These are phyloP conservation scores for Clonostachys rosea DNA, from an alignment of 2,329 filamentous ascomycete species.

Conservation along the genomic window DNA sequence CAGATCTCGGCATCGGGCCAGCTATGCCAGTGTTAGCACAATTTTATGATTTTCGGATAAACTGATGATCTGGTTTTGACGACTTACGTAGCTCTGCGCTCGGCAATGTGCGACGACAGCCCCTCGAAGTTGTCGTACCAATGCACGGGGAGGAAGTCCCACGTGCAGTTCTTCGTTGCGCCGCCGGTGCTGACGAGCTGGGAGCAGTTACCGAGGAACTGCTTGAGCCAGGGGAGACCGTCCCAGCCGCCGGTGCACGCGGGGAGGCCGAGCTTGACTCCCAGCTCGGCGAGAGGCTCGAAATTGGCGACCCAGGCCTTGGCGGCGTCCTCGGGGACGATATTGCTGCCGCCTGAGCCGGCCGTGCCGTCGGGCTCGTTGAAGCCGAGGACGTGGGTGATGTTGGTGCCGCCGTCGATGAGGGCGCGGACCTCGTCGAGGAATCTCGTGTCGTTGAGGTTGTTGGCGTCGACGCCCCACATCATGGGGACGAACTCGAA, in stretches of 20 bases:
- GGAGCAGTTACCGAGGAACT: constrained; percentile 62
- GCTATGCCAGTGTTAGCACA: constrained; percentile 18
- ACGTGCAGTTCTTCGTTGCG: constrained; percentile 46
- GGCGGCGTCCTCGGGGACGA: constrained; percentile 58
- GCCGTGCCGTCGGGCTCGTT: constrained; percentile 69
- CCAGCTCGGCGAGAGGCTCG: constrained; percentile 59
- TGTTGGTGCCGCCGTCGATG: constrained; percentile 48
- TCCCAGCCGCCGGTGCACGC: constrained; percentile 58
- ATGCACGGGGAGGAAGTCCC: constrained; percentile 60
- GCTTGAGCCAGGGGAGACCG: constrained; percentile 62
- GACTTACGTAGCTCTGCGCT: constrained; percentile 29
- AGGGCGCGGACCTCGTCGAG: constrained; percentile 51
- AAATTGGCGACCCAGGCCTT: constrained; percentile 67
- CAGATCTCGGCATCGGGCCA: constrained; percentile 63
- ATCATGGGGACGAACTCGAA: constrained; percentile 81
- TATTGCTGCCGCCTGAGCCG: constrained; percentile 55
- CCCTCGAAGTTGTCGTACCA: constrained; percentile 69
- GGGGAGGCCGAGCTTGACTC: constrained; percentile 66
- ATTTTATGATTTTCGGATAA: too few species aligned
- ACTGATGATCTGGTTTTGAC: too few species aligned
- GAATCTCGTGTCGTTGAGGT: constrained; percentile 53
- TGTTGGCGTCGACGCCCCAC: constrained; percentile 54
- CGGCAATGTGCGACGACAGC: constrained; percentile 61
- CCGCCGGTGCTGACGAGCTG: constrained; percentile 41
- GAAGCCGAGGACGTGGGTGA: constrained; percentile 68